These are phyloP conservation scores for Trichoderma simmonsii DNA, from an alignment of 2,329 filamentous ascomycete species.

Conservation along the genomic window DNA sequence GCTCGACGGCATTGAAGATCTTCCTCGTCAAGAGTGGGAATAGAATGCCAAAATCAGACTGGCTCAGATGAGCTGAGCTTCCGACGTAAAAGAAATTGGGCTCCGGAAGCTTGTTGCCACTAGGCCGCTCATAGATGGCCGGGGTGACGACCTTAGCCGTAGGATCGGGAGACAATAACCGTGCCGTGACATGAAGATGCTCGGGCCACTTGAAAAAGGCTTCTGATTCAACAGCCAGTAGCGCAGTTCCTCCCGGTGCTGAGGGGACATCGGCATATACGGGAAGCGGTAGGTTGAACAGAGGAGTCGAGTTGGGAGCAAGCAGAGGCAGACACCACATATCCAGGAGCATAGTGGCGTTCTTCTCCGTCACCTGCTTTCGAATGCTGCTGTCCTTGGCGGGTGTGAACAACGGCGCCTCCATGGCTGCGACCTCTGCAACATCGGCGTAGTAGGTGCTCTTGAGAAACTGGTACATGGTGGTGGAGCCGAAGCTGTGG, in stretches of 20 bases:
- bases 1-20: constrained; percentile 55
- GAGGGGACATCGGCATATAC: constrained; percentile 54
- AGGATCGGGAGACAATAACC: constrained; percentile 58
- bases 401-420: constrained; percentile 61
- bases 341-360: constrained; percentile 68
- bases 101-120: constrained; percentile 42
- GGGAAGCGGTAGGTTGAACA: constrained; percentile 72
- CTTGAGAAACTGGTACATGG: constrained; percentile 74
- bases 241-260: constrained; percentile 52
- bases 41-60: constrained; percentile 78
- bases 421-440: constrained; percentile 45
- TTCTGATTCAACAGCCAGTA: constrained; percentile 72
- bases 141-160: constrained; percentile 40
- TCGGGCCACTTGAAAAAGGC: constrained; percentile 75
- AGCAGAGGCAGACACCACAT: constrained; percentile 76
- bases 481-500: constrained; percentile 78
- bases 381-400: constrained; percentile 52
- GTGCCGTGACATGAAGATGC: constrained; percentile 67
- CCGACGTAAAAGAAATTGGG: constrained; percentile 73
- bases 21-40: constrained; percentile 68
- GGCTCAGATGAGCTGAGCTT: constrained; percentile 74
- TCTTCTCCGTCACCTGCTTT: constrained; percentile 64
- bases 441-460: constrained; percentile 65
- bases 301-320: constrained; percentile 57
- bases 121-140: constrained; percentile 40